A percentile compares a stretch with the other conserved stretches of the same genome.
These are phyloP conservation scores for Clonostachys rosea DNA, from an alignment of 2,329 filamentous ascomycete genomes.

Conservation along the genomic window DNA sequence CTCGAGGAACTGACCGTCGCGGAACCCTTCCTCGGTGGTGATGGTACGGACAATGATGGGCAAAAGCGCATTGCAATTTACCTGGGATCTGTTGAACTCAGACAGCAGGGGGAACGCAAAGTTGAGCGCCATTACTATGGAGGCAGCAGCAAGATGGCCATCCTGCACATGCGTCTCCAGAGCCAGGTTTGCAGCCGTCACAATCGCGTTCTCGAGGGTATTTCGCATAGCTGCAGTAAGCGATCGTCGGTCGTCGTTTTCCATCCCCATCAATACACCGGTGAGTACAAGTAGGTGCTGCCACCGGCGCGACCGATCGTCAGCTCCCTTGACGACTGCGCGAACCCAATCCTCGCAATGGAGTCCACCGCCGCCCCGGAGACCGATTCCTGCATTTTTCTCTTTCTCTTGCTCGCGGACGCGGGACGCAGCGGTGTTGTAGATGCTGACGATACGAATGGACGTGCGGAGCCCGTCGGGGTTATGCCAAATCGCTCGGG, in stretches of 20 bases:
- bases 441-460: conserved; percentile 65
- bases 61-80: conserved; percentile 67
- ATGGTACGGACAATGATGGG: conserved; percentile 65
- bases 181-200: conserved; percentile 72
- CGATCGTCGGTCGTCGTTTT: conserved; percentile 51
- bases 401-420: conserved; percentile 44
- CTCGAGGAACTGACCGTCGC: conserved; percentile 70
- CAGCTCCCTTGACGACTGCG: conserved; percentile 51
- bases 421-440: conserved; percentile 60
- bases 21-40: conserved; percentile 68
- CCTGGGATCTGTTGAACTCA: conserved; percentile 46
- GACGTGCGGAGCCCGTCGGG: conserved; percentile 57
- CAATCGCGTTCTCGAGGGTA: conserved; percentile 68
- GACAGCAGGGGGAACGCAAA: conserved; percentile 72
- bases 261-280: conserved; percentile 74
- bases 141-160: conserved; percentile 33
- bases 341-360: conserved; percentile 49
- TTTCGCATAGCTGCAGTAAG: conserved; percentile 40
- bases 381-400: conserved; percentile 18
- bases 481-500: conserved; percentile 65
- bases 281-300: conserved; percentile 78
- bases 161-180: conserved; percentile 42
- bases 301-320: conserved; percentile 64
- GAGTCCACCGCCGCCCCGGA: conserved; percentile 34
- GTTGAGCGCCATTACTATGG: conserved; percentile 68